phyloP scores from a whole-genome alignment of 305 asterid genomes.

The Fraxinus greggii region DNA sequence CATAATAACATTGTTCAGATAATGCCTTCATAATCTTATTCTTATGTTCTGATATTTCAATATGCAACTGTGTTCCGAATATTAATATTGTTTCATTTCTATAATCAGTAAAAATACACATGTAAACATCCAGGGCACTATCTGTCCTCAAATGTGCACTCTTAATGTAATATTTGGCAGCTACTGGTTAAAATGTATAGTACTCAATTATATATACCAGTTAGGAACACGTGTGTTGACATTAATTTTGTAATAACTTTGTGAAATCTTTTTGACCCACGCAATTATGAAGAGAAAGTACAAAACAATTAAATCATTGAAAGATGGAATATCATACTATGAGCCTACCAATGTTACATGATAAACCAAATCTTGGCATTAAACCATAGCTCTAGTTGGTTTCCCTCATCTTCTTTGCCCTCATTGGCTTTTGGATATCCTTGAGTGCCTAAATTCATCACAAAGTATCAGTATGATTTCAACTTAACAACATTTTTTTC shows the following conservation, averaged over 20 bases:
- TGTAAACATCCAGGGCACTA: not conserved
- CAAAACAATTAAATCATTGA: not conserved
- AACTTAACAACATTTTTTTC: not conserved
- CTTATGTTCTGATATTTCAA: constrained; percentile 1
- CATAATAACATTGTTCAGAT: constrained; percentile 3
- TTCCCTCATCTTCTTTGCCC: not conserved
- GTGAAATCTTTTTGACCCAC: not conserved
- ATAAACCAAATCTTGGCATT: not conserved
- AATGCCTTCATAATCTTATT: constrained; percentile 19
- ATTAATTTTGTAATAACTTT: not conserved
- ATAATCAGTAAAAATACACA: not conserved
- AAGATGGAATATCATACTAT: not conserved
- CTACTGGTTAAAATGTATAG: not conserved
- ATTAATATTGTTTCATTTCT: constrained; percentile 12
- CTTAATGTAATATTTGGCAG: not conserved
- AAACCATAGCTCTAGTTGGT: not conserved
- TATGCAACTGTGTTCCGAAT: constrained; percentile 12
- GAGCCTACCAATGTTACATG: not conserved
- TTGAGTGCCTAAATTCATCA: not conserved
- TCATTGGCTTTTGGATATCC: not conserved
- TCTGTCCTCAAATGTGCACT: not conserved
- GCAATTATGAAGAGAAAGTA: not conserved
- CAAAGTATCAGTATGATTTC: not conserved
- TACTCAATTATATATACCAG: not conserved
- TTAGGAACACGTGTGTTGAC: not conserved